Evolutionary conservation across 1,139 yeast species (phyloP).

Genomic region (Candida pseudoviswanathii): DNA sequence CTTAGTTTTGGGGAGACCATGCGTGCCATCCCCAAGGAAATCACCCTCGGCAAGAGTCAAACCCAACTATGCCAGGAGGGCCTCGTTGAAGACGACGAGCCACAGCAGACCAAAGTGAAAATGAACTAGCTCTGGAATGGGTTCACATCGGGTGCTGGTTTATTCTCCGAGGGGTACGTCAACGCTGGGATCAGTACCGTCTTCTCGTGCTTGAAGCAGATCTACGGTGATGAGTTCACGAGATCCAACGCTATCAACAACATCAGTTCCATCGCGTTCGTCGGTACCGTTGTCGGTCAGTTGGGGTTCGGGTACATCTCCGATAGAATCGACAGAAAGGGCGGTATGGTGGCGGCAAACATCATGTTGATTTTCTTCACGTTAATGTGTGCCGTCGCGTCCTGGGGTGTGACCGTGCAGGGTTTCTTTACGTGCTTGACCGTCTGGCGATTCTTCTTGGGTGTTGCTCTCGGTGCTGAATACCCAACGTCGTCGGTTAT

Average conservation of each 20-base stretch:
- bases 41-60: slow-evolving; percentile 27
- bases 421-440: slow-evolving; percentile 84
- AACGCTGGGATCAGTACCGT: slow-evolving; percentile 82
- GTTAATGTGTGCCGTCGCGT: slow-evolving; percentile 72
- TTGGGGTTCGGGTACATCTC: slow-evolving; percentile 75
- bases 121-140: slow-evolving; percentile 62
- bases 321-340: slow-evolving; percentile 75
- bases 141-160: slow-evolving; percentile 85
- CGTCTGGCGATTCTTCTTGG: slow-evolving; percentile 80
- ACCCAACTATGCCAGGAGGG: slow-evolving; percentile 26
- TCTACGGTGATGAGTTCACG: slow-evolving; percentile 66
- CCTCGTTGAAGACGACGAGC: slow-evolving; percentile 19
- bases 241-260: slow-evolving; percentile 70
- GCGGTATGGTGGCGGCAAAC: slow-evolving; percentile 79
- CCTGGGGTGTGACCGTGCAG: slow-evolving; percentile 72
- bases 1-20: slow-evolving; percentile 44
- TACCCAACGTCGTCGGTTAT: slow-evolving; percentile 93
- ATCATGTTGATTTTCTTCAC: slow-evolving; percentile 71
- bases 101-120: slow-evolving; percentile 20
- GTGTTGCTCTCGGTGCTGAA: slow-evolving; percentile 85
- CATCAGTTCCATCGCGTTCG: slow-evolving; percentile 84
- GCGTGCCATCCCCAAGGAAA: slow-evolving; percentile 21
- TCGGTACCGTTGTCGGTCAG: slow-evolving; percentile 86
- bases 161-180: slow-evolving; percentile 87
- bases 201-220: slow-evolving; percentile 61